phyloP scores from a whole-genome alignment of 352 stramenopile genomes.

The Phytopythium sindhum region DNA sequence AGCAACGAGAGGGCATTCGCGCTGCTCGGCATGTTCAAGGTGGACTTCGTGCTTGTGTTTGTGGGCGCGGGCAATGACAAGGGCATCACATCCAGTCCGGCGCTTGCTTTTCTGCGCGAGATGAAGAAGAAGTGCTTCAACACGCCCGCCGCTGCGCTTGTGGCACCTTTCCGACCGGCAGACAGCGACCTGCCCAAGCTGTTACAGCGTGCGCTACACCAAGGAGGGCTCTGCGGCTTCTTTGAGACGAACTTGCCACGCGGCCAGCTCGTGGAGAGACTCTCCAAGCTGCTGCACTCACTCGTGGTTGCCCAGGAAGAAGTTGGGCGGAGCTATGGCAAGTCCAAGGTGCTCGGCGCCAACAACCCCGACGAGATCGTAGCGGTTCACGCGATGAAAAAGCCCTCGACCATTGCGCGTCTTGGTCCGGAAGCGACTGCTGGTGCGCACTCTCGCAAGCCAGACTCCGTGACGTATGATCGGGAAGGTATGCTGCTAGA shows the following conservation, averaged over 20 bases:
- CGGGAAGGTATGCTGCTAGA: conserved; percentile 66
- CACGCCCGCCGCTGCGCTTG: conserved; percentile 47
- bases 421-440: background rate
- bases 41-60: conserved; percentile 57
- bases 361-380: conserved; percentile 28
- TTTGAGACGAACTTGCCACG: conserved; percentile 46
- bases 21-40: conserved; percentile 57
- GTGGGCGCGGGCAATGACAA: conserved; percentile 57
- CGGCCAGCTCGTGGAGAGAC: conserved; percentile 33
- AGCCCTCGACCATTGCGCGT: conserved; percentile 18
- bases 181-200: conserved; percentile 41
- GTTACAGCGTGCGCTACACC: conserved; percentile 41
- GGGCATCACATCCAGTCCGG: conserved; percentile 39
- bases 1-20: conserved; percentile 61
- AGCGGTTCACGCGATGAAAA: conserved; percentile 30
- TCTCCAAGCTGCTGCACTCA: conserved; percentile 53
- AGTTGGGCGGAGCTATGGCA: conserved; percentile 36
- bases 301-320: conserved; percentile 52
- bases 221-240: conserved; percentile 55
- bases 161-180: conserved; percentile 15
- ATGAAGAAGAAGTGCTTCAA: conserved; percentile 57
- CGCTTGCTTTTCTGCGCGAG: conserved; percentile 50
- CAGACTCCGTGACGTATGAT: conserved; percentile 54
- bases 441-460: conserved; percentile 5
- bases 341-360: conserved; percentile 5